These are phyloP conservation scores for Ophiocordyceps unilateralis DNA, from an alignment of 2,329 filamentous ascomycete species.

Conservation along the genomic window DNA sequence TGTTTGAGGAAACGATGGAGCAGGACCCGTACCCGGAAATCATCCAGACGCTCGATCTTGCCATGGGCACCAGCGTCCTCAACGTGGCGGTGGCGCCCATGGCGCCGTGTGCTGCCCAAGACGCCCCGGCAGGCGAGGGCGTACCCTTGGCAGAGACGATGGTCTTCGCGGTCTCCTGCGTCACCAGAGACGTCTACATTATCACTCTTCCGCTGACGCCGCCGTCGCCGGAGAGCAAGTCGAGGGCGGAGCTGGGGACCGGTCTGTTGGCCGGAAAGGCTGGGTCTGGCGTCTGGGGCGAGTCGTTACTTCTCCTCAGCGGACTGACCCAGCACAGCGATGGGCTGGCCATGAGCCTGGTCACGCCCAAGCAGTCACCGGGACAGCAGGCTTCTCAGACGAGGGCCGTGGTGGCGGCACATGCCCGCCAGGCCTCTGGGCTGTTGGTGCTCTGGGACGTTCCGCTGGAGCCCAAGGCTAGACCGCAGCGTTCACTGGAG, in stretches of 20 bases:
- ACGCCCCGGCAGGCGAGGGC: conserved; percentile 27
- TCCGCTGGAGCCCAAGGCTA: conserved; percentile 23
- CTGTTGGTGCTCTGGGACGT: conserved; percentile 41
- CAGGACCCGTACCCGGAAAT: conserved; percentile 36
- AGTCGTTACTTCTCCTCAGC: conserved; percentile 34
- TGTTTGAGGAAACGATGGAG: conserved; percentile 36
- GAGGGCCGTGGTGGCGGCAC: conserved; percentile 40
- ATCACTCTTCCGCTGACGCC: conserved; percentile 43
- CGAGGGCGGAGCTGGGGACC: conserved; percentile 31
- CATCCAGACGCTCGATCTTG: conserved; percentile 43
- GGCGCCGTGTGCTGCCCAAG: conserved; percentile 25
- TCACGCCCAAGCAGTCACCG: conserved; percentile 20
- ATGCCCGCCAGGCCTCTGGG: conserved; percentile 41
- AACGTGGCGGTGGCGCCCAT: conserved; percentile 39
- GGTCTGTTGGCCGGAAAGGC: conserved; percentile 34
- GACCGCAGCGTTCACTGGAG: conserved; percentile 14
- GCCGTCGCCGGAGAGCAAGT: conserved; percentile 42
- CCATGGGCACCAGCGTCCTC: conserved; percentile 35
- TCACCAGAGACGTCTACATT: conserved; percentile 37
- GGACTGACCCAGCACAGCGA: conserved; percentile 36
- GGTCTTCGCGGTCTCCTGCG: conserved; percentile 42
- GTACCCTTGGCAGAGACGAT: conserved; percentile 36
- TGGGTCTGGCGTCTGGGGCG: conserved; percentile 46
- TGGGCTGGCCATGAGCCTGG: conserved; percentile 36
- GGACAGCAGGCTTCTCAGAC: conserved; percentile 18